phyloP scores from a whole-genome alignment of 352 stramenopile genomes.

The Phytophthora constricta region DNA sequence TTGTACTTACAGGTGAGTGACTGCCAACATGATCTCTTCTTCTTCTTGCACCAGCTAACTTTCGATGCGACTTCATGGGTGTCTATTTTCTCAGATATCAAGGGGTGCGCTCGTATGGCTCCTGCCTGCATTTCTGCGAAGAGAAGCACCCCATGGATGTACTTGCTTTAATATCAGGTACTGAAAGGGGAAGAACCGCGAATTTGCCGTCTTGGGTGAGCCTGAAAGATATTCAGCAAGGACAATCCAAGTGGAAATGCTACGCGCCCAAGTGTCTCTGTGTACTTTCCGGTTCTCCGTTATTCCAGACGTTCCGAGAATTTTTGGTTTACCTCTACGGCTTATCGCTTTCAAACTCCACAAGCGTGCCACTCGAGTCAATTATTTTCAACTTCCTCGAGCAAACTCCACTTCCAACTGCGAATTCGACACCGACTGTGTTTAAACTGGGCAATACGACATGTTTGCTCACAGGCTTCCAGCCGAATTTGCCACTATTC shows the following conservation, averaged over 20 bases:
- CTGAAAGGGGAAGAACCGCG: constrained; percentile 47
- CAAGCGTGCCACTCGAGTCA: constrained; percentile 43
- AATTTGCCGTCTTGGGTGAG: constrained; percentile 71
- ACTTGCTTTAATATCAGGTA: constrained; percentile 59
- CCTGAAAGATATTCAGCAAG: constrained; percentile 73
- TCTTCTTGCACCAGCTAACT: not conserved
- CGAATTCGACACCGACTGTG: constrained; percentile 35
- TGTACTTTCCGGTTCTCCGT: constrained; percentile 57
- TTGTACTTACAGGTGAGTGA: constrained; percentile 67
- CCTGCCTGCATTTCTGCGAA: constrained; percentile 72
- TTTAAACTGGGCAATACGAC: constrained; percentile 48
- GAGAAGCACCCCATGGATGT: constrained; percentile 69
- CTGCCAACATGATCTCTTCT: not conserved
- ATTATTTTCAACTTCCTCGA: constrained; percentile 67
- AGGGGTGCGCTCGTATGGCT: constrained; percentile 55
- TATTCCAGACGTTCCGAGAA: constrained; percentile 63
- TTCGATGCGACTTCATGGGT: not conserved
- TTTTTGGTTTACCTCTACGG: constrained; percentile 60
- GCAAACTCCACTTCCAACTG: constrained; percentile 47
- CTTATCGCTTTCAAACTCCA: constrained; percentile 40
- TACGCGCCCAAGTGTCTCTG: constrained; percentile 74
- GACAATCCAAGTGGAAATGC: constrained; percentile 55
- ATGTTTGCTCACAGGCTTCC: constrained; percentile 43
- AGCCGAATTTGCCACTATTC: constrained; percentile 35
- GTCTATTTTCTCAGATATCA: constrained; percentile 48